Evolutionary conservation across 2,329 filamentous ascomycete species (phyloP), one percentile per base, ranked within the genome.

Genomic region (Fusarium phyllophilum): DNA sequence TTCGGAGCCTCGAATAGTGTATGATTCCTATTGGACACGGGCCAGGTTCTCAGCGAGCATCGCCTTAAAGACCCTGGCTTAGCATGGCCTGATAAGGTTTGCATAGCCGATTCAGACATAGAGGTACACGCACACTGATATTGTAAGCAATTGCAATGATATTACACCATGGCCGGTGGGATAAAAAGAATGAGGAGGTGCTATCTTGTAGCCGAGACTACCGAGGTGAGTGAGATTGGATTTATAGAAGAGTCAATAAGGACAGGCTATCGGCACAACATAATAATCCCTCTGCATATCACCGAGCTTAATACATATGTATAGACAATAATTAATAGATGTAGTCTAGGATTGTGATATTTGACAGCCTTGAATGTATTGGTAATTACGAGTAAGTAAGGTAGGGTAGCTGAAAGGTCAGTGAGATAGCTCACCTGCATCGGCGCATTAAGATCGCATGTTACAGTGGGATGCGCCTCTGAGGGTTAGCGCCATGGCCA

Each of bases 91-190:
- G 31, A 49, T 62, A 38, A 36, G 56, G 66, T 54, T 55, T 42
- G 6, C 36, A 49, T 22, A 8, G 38, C 66, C 66, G 26, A 48
- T 44, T 60, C 52, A 49, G 29, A n/a, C 33, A 63, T 22, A 33
- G 22, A 41, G 33, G 60, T 22, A 39, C 60, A 9, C 41, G 26
- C 48, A 49, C 6, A n/a, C 20, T 33, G 42, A 42, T 63, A 49
- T 42, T 34, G 66, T 68, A 55, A 68, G 64, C 66, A 68, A 39
- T 34, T 8, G 17, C 45, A 51, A 68, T 31, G 13, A 4, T 26
- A 26, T 17, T 9, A 8, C 18, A 18, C 11, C 20, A 13, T 29
- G 18, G 33, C 18, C 26, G 41, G 66, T 56, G 65, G 64, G 66
- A 69, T 68, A 20, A 24, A 24, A 26, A 18, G 10, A 22, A 17